Evolutionary conservation across 768 basidiomycete genomes (phyloP).

Genomic region (Naganishia vaughanmartiniae): DNA sequence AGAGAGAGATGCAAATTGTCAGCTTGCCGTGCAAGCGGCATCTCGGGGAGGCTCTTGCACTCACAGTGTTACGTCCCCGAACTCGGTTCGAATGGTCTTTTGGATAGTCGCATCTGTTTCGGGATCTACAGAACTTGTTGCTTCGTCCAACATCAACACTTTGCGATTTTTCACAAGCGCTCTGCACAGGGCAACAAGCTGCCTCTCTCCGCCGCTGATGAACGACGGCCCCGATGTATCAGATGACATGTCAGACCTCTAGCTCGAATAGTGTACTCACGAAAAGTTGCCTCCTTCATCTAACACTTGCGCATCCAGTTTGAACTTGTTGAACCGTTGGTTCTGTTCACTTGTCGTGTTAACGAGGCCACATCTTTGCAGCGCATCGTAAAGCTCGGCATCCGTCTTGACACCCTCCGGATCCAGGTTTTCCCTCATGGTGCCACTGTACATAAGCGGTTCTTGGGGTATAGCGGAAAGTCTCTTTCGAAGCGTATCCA

Average conservation of each 20-base stretch:
- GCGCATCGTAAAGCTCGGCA: conserved; percentile 72
- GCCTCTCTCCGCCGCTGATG: conserved; percentile 67
- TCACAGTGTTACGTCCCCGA: conserved; percentile 46
- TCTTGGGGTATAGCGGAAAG: conserved; percentile 72
- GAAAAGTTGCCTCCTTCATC: conserved; percentile 83
- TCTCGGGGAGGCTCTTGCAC: neutral
- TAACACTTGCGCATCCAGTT: conserved; percentile 76
- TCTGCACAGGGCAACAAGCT: conserved; percentile 64
- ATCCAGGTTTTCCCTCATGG: conserved; percentile 62
- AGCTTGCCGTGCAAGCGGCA: too few relatives aligned
- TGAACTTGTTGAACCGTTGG: conserved; percentile 56
- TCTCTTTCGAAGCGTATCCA: conserved; percentile 59
- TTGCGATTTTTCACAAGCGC: conserved; percentile 64
- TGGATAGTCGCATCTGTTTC: conserved; percentile 65
- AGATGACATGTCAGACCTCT: conserved; percentile 81
- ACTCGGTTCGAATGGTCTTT: conserved; percentile 64
- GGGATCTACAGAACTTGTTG: conserved; percentile 7
- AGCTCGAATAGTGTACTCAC: conserved; percentile 75
- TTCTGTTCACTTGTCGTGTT: conserved; percentile 43
- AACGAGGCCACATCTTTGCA: conserved; percentile 78
- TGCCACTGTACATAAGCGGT: conserved; percentile 56
- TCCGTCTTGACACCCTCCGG: conserved; percentile 67
- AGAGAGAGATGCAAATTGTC: too few relatives aligned
- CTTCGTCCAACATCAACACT: conserved; percentile 54
- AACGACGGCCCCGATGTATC: conserved; percentile 66